Conservation (phyloP, 371 early-diverging fungal species). For the Synchytrium microbalum region DNA sequence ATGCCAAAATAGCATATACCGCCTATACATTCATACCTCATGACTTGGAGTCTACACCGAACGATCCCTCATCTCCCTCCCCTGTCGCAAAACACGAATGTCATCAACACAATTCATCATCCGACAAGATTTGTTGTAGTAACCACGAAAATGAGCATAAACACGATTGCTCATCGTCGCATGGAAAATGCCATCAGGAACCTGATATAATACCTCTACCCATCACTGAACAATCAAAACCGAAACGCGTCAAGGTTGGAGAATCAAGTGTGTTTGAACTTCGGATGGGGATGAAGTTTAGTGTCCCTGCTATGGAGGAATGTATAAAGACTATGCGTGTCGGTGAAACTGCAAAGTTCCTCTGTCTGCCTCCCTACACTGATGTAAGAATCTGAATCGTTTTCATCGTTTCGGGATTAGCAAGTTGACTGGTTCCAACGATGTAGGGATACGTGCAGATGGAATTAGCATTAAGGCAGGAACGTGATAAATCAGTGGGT, state of each 20-base stretch:
- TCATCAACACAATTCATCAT: slow-evolving; percentile 9
- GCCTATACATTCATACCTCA: slow-evolving; percentile 25
- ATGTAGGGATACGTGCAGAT: slow-evolving; percentile 37
- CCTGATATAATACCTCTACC: slow-evolving; percentile 18
- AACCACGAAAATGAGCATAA: slow-evolving; percentile 5
- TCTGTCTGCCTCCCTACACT: slow-evolving; percentile 33
- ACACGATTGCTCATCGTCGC: slow-evolving; percentile 2
- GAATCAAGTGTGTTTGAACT: slow-evolving; percentile 38
- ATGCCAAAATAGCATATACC: slow-evolving; percentile 34
- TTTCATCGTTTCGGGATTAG: neutral
- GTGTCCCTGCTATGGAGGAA: slow-evolving; percentile 32
- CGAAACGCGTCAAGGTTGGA: slow-evolving; percentile 15
- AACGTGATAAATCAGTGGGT: slow-evolving; percentile 31
- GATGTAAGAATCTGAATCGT: neutral
- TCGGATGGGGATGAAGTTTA: slow-evolving; percentile 33
- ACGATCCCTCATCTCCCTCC: neutral
- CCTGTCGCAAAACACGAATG: slow-evolving; percentile 2
- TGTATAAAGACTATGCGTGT: slow-evolving; percentile 35
- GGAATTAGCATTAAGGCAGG: slow-evolving; percentile 34
- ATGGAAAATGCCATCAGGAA: slow-evolving; percentile 6
- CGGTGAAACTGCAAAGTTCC: slow-evolving; percentile 34
- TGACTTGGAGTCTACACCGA: slow-evolving; percentile 12
- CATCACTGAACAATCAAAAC: slow-evolving; percentile 16
- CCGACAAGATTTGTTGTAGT: neutral
- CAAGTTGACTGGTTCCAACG: neutral